These are phyloP conservation scores for Psilocybe cyanescens DNA, from an alignment of 768 basidiomycete genomes.

Conservation along the genomic window DNA sequence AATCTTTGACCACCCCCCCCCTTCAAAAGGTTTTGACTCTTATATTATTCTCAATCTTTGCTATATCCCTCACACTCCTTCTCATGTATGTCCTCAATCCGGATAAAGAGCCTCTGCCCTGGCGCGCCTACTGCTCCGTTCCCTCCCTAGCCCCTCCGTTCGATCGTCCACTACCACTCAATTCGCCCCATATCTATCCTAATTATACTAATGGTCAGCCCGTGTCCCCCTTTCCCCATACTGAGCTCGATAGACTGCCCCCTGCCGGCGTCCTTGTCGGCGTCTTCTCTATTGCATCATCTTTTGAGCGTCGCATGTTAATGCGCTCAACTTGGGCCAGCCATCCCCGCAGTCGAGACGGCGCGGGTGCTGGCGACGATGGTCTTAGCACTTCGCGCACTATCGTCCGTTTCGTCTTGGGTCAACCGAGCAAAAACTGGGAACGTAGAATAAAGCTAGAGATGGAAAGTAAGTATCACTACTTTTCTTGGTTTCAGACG, in stretches of 20 bases:
- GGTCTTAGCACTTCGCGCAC: slow-evolving; percentile 81
- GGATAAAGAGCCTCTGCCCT: slow-evolving; percentile 93
- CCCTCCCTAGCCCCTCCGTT: slow-evolving; percentile 50
- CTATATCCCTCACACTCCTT: slow-evolving; percentile 81
- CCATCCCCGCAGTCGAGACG: slow-evolving; percentile 77
- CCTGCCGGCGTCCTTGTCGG: slow-evolving; percentile 90
- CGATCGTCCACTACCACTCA: slow-evolving; percentile 43
- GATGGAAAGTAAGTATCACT: slow-evolving; percentile 76
- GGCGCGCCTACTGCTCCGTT: slow-evolving; percentile 90
- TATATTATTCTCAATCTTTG: slow-evolving; percentile 80
- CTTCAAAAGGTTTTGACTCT: slow-evolving; percentile 32
- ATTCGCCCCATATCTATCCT: slow-evolving; percentile 44
- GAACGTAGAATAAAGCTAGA: slow-evolving; percentile 82
- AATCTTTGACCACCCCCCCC: background rate
- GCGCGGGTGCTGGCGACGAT: slow-evolving; percentile 70
- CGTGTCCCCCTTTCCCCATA: slow-evolving; percentile 66
- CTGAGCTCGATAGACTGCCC: slow-evolving; percentile 69
- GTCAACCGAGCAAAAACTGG: slow-evolving; percentile 80
- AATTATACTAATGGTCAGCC: slow-evolving; percentile 34
- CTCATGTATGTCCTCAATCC: slow-evolving; percentile 94
- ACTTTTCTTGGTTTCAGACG: slow-evolving; percentile 9
- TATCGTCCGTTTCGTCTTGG: slow-evolving; percentile 87
- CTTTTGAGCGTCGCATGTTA: slow-evolving; percentile 83
- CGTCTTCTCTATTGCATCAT: slow-evolving; percentile 87
- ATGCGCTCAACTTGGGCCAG: slow-evolving; percentile 90